These are phyloP conservation scores for Populus pruinosa DNA, from an alignment of 345 rosid species.

Conservation along the genomic window DNA sequence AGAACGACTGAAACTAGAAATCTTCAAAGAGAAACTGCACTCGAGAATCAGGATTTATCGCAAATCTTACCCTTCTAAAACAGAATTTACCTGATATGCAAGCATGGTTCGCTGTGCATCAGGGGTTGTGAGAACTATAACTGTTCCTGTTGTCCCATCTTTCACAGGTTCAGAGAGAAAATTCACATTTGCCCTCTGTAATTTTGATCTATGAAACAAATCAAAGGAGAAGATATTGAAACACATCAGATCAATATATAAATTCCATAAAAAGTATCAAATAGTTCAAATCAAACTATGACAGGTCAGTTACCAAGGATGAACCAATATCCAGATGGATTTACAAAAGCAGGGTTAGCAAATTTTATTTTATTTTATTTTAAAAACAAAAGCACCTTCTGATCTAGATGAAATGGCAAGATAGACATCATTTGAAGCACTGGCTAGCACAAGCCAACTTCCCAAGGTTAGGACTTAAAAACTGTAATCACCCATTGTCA, in stretches of 20 bases:
- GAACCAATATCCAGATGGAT: background rate
- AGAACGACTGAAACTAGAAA: background rate
- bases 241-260: constrained; percentile 4
- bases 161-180: constrained; percentile 79
- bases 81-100: constrained; percentile 66
- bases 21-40: background rate
- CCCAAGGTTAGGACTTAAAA: background rate
- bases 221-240: constrained; percentile 2
- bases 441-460: background rate
- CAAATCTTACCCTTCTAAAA: background rate
- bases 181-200: constrained; percentile 71
- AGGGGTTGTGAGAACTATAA: constrained; percentile 91
- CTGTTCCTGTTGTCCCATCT: constrained; percentile 96
- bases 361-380: background rate
- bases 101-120: constrained; percentile 99
- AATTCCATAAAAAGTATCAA: background rate
- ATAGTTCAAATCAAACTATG: background rate
- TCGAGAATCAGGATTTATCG: background rate
- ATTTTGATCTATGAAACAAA: constrained; percentile 52
- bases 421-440: background rate
- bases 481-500: background rate
- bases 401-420: background rate
- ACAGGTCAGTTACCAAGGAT: background rate
- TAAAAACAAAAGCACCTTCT: background rate
- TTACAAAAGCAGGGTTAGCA: background rate